phyloP scores from a whole-genome alignment of 495 filamentous ascomycete genomes.

The Bacidia rubella region DNA sequence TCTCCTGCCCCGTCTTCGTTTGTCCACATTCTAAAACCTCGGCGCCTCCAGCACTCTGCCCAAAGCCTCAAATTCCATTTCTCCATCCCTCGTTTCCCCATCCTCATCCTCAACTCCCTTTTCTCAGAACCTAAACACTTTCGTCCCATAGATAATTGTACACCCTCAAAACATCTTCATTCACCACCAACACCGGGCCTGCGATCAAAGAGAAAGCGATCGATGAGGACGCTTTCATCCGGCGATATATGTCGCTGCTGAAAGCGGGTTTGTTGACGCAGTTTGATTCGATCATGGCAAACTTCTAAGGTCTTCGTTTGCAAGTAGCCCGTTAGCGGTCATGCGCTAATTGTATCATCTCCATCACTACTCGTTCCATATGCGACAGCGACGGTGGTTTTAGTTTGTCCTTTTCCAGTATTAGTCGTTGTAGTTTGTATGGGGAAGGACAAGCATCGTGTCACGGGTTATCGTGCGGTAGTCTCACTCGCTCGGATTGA shows the following conservation, averaged over 20 bases:
- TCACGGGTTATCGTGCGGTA: no score
- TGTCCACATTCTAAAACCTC: not conserved
- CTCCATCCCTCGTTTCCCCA: no score
- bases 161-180: slow-evolving; percentile 16
- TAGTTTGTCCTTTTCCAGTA: no score
- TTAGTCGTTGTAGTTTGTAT: no score
- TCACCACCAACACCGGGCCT: slow-evolving; percentile 19
- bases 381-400: no score
- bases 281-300: not conserved
- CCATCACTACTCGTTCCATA: no score
- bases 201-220: slow-evolving; percentile 20
- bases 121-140: slow-evolving; percentile 16
- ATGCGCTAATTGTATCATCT: no score
- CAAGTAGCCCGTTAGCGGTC: not conserved
- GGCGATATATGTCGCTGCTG: slow-evolving; percentile 15
- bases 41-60: slow-evolving; percentile 2
- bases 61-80: slow-evolving; percentile 17
- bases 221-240: slow-evolving; percentile 18
- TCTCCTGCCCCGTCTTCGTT: not conserved
- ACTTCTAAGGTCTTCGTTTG: not conserved
- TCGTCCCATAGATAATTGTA: slow-evolving; percentile 21
- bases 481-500: no score
- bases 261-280: slow-evolving; percentile 13
- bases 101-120: no score
- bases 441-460: no score